A percentile compares a stretch with the other conserved stretches of the same genome.
Evolutionary conservation across 768 basidiomycete genomes (phyloP).

Genomic region (Collybia nuda): DNA sequence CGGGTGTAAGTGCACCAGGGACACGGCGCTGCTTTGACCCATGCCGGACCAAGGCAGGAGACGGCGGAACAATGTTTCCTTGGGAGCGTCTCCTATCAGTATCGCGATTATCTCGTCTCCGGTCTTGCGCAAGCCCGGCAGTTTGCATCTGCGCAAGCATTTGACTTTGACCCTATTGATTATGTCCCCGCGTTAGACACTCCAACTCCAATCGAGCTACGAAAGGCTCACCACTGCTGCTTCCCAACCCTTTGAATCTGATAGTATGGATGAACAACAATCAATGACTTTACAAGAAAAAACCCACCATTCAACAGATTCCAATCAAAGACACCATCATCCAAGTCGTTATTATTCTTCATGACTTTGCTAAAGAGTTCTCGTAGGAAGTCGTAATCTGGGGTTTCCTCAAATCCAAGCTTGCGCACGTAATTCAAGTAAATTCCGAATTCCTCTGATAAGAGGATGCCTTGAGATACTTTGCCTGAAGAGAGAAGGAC

Average conservation of each 20-base stretch:
- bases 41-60: conserved; percentile 76
- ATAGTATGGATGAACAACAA: neutral
- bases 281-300: neutral
- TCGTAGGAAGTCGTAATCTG: conserved; percentile 97
- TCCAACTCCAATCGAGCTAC: neutral
- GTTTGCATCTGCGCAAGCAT: conserved; percentile 66
- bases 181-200: neutral
- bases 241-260: conserved; percentile 96
- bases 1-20: conserved; percentile 59
- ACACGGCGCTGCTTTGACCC: conserved; percentile 72
- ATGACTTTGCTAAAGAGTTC: conserved; percentile 94
- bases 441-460: conserved; percentile 93
- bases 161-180: conserved; percentile 55
- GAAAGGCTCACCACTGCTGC: conserved; percentile 58
- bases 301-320: conserved; percentile 79
- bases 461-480: conserved; percentile 1
- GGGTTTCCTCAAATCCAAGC: conserved; percentile 97
- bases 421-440: conserved; percentile 99
- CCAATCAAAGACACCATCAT: conserved; percentile 97
- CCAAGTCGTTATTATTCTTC: conserved; percentile 86
- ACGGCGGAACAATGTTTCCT: conserved; percentile 63
- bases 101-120: conserved; percentile 62
- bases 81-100: conserved; percentile 63
- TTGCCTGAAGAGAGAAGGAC: neutral
- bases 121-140: conserved; percentile 49